Base-by-base conservation (phyloP, 1,284 basidiomycete species). In the Ustilago curta region DNA sequence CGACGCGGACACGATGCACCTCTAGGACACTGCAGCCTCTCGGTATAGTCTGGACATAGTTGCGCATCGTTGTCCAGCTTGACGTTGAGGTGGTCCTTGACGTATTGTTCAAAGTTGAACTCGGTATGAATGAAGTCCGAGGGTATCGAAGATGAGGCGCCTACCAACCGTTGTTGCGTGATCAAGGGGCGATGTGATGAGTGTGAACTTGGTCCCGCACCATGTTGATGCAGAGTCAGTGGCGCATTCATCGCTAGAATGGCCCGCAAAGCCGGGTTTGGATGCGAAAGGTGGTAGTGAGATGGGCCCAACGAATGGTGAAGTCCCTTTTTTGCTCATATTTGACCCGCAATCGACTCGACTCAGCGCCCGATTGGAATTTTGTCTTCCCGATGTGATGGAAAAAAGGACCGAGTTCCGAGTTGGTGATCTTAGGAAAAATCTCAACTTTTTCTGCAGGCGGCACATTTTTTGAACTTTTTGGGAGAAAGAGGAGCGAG, bases 101-200 rank as follows among this genome's bases (percentile, higher is more conserved):
- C 88, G 84, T 90, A 93, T 8, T 87, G 83, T 85, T 99, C 96
- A 68, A 93, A 91, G 57, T 89, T 87, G 70, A 97, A 92, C 83
- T 93, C 94, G 81, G 94, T 92, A 84, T 98, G 95, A 84, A 95
- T 93, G 82, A 97, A 96, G 82, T 96, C 93, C 16, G 49, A 39
- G 4, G 69, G 73, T 18, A 64, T 56, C 9, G 68, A 65, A n/a
- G 64, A 50, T 3, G 72, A 70, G 9, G 58, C 45, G 14, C 58
- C 54, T 0, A 56, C 61, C n/a, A 65, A 52, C 12, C 69, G 62
- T 5, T 56, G 58, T 23, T 67, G 55, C 9, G 63, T 71, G 52
- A 76, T 69, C 40, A 76, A 35, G 3, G 73, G 60, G 37, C 63
- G 62, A 55, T 75, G 64, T 25, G 62, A 58, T 3, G 61, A 57